Base-by-base conservation (phyloP, 805 yeast species). In the Yarrowia sp. region DNA sequence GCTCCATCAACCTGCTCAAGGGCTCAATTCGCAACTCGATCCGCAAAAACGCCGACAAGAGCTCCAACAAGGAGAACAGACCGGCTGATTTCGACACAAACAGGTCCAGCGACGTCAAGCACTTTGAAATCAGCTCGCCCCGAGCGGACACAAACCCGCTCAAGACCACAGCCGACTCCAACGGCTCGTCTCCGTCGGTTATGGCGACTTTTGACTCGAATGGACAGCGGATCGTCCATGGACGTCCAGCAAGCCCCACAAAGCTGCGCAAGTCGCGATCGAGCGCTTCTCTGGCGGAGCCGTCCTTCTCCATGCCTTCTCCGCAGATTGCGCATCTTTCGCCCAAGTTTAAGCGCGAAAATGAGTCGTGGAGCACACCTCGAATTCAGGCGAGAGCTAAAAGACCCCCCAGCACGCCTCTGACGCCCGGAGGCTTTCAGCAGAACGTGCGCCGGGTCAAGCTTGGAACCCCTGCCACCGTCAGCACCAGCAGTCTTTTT, bases 1-100 rank as follows among this genome's bases (percentile, higher is more conserved):
- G 86, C 68, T 71, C 83, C 33, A 84, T 94, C 75, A 80, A 76
- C 70, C 83, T 87, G 71, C 96, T 94, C 71, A 84, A 84, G 74
- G 99, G 99, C 25, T 51, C 58, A 24, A 51, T 51, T 24, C 29
- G 36, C 10, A 51, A 51, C 58, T 24, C 33, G 7, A 51, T 51
- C 18, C 32, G 41, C 9, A 51, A 35, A 13, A 51, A 51, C 24
- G 41, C 31, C 9, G 27, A 47, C 14, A n/a, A 21, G n/a, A 18
- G 42, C 7, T 16, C 19, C 19, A 51, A 51, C 32, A 51, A 51
- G 32, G 58, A 51, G 22, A 51, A 51, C 58, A 9, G 16, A 8
- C 38, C 38, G 42, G 42, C 21, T 6, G 44, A 19, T 13, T 18
- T 14, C 16, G n/a, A 14, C 36, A 19, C 16, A 27, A 46, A 14